Conservation (phyloP, 768 basidiomycete genomes). For the Boletus reticulatus region DNA sequence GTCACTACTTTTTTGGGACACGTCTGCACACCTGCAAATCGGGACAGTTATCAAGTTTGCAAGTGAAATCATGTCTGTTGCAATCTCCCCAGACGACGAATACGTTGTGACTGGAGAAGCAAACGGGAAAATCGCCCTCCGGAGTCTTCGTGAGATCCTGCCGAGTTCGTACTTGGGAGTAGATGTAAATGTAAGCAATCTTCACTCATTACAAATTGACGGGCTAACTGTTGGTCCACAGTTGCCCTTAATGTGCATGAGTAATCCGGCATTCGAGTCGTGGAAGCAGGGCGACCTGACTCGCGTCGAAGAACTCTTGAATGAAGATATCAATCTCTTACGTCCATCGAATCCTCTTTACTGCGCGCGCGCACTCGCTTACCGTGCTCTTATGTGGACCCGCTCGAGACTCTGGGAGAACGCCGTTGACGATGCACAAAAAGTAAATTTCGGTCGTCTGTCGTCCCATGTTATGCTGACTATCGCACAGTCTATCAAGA, state of each 20-base stretch:
- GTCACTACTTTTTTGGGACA: not conserved
- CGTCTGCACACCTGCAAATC: not conserved
- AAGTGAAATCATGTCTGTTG: not conserved
- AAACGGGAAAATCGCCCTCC: not conserved
- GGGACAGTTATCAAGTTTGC: not conserved
- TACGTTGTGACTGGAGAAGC: not conserved
- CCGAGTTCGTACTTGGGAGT: not conserved
- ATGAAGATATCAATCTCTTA: not conserved
- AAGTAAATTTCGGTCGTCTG: not conserved
- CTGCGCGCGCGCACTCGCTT: not conserved
- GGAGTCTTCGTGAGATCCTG: not conserved
- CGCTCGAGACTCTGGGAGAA: not conserved
- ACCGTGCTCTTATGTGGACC: not conserved
- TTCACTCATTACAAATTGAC: no score
- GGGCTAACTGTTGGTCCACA: not conserved
- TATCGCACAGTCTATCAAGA: not conserved
- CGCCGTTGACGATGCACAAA: conserved; percentile 8
- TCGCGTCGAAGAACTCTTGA: not conserved
- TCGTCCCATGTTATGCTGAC: not conserved
- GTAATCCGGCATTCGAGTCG: not conserved
- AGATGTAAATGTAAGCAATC: not conserved
- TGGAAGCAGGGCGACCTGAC: not conserved
- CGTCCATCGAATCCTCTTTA: not conserved
- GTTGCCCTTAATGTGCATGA: conserved; percentile 1
- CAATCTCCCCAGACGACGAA: not conserved